Evolutionary conservation across 306 rosid species (phyloP).

Genomic region (Rosa persica): DNA sequence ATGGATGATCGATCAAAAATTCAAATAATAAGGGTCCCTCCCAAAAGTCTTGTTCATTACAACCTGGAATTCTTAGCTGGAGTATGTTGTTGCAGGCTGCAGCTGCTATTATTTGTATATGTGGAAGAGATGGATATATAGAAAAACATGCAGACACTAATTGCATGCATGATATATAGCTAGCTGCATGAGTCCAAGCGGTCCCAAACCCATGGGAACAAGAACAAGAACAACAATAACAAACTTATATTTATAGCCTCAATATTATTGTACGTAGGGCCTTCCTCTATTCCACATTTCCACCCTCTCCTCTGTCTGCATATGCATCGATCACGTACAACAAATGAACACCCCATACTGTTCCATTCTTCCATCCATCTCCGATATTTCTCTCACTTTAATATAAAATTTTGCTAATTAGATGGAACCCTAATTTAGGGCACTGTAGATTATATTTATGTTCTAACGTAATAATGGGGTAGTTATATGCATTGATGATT

Average conservation of each 20-base stretch:
- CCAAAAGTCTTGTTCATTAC: neutral
- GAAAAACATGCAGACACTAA: neutral
- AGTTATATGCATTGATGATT: neutral
- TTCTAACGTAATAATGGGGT: neutral
- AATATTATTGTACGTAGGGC: neutral
- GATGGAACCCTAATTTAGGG: neutral
- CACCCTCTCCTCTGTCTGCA: neutral
- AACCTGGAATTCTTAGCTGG: neutral
- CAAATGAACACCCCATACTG: neutral
- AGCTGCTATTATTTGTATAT: neutral
- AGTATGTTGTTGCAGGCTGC: neutral
- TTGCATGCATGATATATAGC: neutral
- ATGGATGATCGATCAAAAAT: neutral
- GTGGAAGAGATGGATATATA: too few relatives aligned
- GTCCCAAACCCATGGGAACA: conserved; percentile 5
- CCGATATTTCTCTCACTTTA: neutral
- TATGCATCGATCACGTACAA: neutral
- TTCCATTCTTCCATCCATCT: neutral
- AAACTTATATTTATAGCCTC: neutral
- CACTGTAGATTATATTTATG: neutral
- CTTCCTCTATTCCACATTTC: neutral
- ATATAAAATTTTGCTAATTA: too few relatives aligned
- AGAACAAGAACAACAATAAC: neutral
- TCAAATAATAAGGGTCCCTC: neutral
- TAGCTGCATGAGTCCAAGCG: neutral